A percentile compares a stretch with the other conserved stretches of the same genome.
phyloP scores from a whole-genome alignment of 2,329 filamentous ascomycete genomes.

The Orbilia ellipsospora region DNA sequence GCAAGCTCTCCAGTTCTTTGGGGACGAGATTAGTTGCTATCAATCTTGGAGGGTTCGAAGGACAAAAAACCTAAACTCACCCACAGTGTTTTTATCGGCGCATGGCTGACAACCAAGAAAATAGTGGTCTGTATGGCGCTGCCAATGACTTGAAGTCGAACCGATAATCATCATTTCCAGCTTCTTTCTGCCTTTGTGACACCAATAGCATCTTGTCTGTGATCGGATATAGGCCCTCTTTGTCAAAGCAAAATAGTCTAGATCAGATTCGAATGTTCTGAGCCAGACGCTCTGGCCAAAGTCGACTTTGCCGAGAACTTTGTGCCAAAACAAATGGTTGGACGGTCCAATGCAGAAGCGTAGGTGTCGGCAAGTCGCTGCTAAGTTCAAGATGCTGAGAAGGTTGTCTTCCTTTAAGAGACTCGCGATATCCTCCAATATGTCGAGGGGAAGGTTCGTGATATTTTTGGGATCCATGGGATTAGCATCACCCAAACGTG shows the following conservation, averaged over 20 bases:
- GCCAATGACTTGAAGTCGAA: neutral
- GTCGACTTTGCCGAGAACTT: neutral
- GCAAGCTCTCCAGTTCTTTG: neutral
- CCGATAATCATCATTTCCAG: neutral
- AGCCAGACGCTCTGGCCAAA: neutral
- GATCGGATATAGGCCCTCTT: neutral
- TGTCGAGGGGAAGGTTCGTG: neutral
- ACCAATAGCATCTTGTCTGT: neutral
- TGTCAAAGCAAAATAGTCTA: neutral
- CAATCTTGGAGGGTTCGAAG: neutral
- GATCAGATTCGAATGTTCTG: neutral
- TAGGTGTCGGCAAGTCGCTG: neutral
- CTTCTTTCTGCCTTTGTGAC: neutral
- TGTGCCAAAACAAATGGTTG: neutral
- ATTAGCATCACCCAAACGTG: no score
- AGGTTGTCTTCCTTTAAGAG: neutral
- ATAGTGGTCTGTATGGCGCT: neutral
- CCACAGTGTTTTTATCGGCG: neutral
- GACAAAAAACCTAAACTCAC: neutral
- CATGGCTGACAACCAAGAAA: neutral
- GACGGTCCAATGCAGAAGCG: neutral
- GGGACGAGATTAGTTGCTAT: neutral
- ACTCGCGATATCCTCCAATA: neutral
- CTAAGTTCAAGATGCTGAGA: neutral
- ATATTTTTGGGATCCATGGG: no score